Base-by-base conservation (phyloP, 768 basidiomycete species). In the Termitomyces sp. region DNA sequence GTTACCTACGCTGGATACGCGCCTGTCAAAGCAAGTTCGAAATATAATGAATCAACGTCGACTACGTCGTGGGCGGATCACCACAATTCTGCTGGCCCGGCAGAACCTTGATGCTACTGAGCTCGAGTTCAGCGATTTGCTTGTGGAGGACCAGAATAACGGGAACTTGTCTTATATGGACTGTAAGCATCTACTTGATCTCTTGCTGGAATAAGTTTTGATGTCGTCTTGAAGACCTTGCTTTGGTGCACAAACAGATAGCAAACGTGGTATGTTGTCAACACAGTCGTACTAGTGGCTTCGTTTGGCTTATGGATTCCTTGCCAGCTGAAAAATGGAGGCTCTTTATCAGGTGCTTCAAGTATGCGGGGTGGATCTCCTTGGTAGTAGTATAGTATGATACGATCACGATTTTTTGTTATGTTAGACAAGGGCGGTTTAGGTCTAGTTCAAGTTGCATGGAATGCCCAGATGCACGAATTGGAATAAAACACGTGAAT, bases 91-190 rank as follows among this genome's bases (percentile, higher is more conserved):
- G 36, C 79, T 98, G 28, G 91, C 92, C 0, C 83, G 97, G 9
- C 97, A 98, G 69, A 92, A 97, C 68, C 77, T 94, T 69, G 97
- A 99, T 67, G 96, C 84, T 13, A 76, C 84, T 52, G 96, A 99
- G 74, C 83, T 98, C 46, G 97, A 98, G 70, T 98, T 96, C 66
- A 90, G 90, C 62, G 97, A 99, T 73, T 90, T 97, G 90, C 79
- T 99, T 13, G 86, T 97, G 26, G 97, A 99, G 75, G 97, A 99
- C 72, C 84, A 88, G 69, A 99, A 99, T 68, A 97, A 96, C 65
- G 94, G 91, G n/a, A 88, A 87, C 0, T 82, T 95, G 85, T 87
- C 91, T 1, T 97, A 96, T 72, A 72, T 87, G 5, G 93, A 97
- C 69, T 94, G 94, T 96, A 65, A 62, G 86, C 78, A 6, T 16